Conservation (phyloP, 148 eudicot species). For the Silene uniflora region DNA sequence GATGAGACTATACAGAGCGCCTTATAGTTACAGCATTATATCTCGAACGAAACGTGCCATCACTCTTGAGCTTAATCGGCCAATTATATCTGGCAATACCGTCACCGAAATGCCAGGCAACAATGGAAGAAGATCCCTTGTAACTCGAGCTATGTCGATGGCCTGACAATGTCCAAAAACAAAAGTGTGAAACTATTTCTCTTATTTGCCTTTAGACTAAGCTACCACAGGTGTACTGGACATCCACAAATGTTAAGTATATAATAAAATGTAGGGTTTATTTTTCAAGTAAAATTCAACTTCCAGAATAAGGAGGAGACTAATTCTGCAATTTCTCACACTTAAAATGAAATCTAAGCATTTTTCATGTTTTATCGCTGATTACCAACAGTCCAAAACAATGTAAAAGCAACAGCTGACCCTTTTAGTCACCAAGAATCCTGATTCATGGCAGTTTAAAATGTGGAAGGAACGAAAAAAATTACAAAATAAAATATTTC, state of each 20-base stretch:
- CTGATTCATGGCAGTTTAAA: too few species aligned
- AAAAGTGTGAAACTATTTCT: not conserved
- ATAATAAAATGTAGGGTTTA: too few species aligned
- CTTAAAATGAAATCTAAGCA: not conserved
- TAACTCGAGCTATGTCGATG: constrained; percentile 42
- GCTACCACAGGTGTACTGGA: not conserved
- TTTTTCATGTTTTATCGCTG: too few species aligned
- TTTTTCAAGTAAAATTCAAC: not conserved
- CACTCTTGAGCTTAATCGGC: constrained; percentile 72
- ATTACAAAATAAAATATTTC: not conserved
- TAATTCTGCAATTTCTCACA: not conserved
- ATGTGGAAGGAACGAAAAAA: too few species aligned
- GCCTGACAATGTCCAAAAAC: constrained; percentile 34
- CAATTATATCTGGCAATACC: constrained; percentile 71
- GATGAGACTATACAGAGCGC: not conserved
- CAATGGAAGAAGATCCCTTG: constrained; percentile 67
- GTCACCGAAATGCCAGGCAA: constrained; percentile 76
- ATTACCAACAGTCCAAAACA: too few species aligned
- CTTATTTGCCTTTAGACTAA: not conserved
- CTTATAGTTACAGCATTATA: constrained; percentile 31
- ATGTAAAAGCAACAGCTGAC: too few species aligned
- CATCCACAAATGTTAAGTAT: not conserved
- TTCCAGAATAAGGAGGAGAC: not conserved
- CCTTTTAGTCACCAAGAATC: too few species aligned
- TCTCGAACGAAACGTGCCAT: constrained; percentile 75